These are phyloP conservation scores for Stephania cephalantha DNA, from an alignment of 164 flowering plant genomes.

Conservation along the genomic window DNA sequence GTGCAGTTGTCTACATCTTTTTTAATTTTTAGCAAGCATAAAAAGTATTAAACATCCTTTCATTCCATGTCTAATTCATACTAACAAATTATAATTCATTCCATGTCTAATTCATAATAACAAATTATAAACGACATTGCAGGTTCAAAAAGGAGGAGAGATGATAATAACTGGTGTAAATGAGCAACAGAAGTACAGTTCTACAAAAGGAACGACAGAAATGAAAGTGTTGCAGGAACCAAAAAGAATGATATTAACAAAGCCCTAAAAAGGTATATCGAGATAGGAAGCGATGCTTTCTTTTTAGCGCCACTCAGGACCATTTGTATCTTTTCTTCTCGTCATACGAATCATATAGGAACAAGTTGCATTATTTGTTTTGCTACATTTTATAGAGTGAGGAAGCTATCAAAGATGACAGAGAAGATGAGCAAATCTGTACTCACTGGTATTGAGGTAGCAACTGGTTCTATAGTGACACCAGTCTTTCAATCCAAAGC, in stretches of 20 bases:
- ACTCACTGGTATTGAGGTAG: constrained; percentile 56
- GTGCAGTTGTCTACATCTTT: not conserved
- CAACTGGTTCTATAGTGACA: constrained; percentile 49
- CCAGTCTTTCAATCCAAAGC: constrained; percentile 61
- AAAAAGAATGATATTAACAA: constrained; percentile 42
- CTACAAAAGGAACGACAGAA: constrained; percentile 12
- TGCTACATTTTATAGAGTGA: constrained; percentile 33
- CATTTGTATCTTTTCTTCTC: too few species aligned
- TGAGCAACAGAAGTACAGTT: constrained; percentile 23
- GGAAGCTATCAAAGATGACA: constrained; percentile 73
- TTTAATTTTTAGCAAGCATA: not conserved
- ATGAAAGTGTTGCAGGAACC: constrained; percentile 15
- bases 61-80: too few species aligned
- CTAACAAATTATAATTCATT: too few species aligned
- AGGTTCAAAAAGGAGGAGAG: constrained; percentile 82
- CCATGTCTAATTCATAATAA: too few species aligned
- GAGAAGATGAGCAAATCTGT: constrained; percentile 64
- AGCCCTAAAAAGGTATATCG: constrained; percentile 54
- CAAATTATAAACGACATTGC: constrained; percentile 3
- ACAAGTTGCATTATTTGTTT: not conserved
- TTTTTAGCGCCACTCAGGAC: not conserved
- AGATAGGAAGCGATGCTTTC: not conserved
- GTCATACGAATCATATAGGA: too few species aligned
- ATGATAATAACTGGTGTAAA: constrained; percentile 31
- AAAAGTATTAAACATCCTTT: too few species aligned